phyloP scores from a whole-genome alignment of 805 yeast species.

The Komagataella populi region DNA sequence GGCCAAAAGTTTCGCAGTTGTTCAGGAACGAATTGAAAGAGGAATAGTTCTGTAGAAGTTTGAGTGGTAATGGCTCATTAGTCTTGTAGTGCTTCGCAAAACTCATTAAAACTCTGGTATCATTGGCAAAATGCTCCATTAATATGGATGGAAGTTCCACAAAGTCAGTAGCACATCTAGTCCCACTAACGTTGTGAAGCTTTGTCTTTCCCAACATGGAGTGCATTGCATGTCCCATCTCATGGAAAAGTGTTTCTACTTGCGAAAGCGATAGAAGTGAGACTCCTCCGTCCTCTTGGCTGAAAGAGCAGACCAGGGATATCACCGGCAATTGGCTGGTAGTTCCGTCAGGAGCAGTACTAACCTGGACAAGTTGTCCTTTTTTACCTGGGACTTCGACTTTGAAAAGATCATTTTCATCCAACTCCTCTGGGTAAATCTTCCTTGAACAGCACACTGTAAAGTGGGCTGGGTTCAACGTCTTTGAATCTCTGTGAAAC shows the following conservation, averaged over 20 bases:
- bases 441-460: conserved; percentile 90
- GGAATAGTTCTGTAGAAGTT: conserved; percentile 36
- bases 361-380: conserved; percentile 13
- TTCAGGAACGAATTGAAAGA: conserved; percentile 37
- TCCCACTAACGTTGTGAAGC: conserved; percentile 86
- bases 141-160: conserved; percentile 94
- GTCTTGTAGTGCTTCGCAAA: conserved; percentile 67
- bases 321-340: conserved; percentile 79
- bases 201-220: conserved; percentile 90
- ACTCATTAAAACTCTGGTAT: conserved; percentile 55
- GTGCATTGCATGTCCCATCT: conserved; percentile 98
- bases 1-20: conserved; percentile 70
- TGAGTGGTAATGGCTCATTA: conserved; percentile 40
- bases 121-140: conserved; percentile 87
- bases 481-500: conserved; percentile 63
- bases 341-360: conserved; percentile 27
- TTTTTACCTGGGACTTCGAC: conserved; percentile 5
- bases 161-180: conserved; percentile 91
- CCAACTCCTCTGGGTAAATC: conserved; percentile 41
- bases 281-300: conserved; percentile 21
- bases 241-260: conserved; percentile 91
- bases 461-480: conserved; percentile 86
- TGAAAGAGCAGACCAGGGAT: conserved; percentile 72
- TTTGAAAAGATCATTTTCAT: conserved; percentile 22
- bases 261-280: conserved; percentile 61